Conservation (phyloP, 1,284 basidiomycete genomes). For the Pseudozyma thailandica region DNA sequence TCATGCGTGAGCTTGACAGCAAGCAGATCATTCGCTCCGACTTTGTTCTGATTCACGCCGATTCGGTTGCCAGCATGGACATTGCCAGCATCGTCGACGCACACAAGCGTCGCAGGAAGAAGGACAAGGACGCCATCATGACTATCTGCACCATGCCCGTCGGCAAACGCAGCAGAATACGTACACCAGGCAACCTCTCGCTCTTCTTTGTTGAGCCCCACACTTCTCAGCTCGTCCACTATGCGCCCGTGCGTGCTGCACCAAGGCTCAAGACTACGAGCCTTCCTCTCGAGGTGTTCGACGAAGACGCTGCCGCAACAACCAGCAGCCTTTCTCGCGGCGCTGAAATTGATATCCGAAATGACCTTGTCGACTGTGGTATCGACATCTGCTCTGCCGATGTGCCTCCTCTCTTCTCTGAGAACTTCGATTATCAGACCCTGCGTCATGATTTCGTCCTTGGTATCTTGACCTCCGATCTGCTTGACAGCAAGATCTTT, state of each 20-base stretch:
- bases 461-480: conserved; percentile 93
- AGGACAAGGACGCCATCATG: conserved; percentile 94
- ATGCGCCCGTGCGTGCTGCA: conserved; percentile 63
- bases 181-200: conserved; percentile 55
- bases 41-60: conserved; percentile 82
- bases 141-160: conserved; percentile 70
- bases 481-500: conserved; percentile 93
- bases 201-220: conserved; percentile 57
- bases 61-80: conserved; percentile 91
- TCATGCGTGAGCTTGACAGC: conserved; percentile 94
- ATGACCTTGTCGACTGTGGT: conserved; percentile 86
- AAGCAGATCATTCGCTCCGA: conserved; percentile 86
- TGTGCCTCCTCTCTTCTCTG: conserved; percentile 93
- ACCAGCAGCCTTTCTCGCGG: conserved; percentile 40
- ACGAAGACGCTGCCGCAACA: conserved; percentile 42
- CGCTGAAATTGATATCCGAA: conserved; percentile 80
- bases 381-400: conserved; percentile 76
- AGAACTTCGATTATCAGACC: conserved; percentile 97
- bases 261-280: conserved; percentile 54
- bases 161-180: conserved; percentile 33
- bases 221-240: conserved; percentile 67
- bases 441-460: conserved; percentile 92
- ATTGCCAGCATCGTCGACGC: conserved; percentile 87
- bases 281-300: conserved; percentile 62
- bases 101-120: conserved; percentile 86